Evolutionary conservation across 495 filamentous ascomycete species (phyloP), one percentile per base, ranked within the genome.

Genomic region (Neohortaea acidophila): DNA sequence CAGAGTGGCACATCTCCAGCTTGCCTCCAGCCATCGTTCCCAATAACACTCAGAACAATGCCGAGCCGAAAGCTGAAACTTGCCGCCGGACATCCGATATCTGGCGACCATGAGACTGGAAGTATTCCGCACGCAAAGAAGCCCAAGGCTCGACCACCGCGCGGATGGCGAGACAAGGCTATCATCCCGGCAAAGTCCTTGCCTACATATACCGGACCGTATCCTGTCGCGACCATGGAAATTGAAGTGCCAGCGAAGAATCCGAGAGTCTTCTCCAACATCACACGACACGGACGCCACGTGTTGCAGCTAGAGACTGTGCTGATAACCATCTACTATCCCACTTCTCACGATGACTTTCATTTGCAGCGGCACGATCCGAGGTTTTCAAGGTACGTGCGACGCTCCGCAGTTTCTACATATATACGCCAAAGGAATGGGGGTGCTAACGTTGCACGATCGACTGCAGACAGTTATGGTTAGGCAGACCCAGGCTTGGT

Each of bases 401-500:
- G n/a, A n/a, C n/a, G n/a, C n/a, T n/a, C n/a, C n/a, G n/a, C n/a
- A n/a, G n/a, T n/a, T n/a, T n/a, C n/a, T n/a, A n/a, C n/a, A n/a
- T n/a, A n/a, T n/a, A n/a, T n/a, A n/a, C n/a, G n/a, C n/a, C n/a
- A n/a, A n/a, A n/a, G n/a, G n/a, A n/a, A n/a, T n/a, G n/a, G n/a
- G n/a, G n/a, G n/a, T n/a, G n/a, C n/a, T n/a, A n/a, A n/a, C n/a
- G n/a, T n/a, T n/a, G n/a, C n/a, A n/a, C n/a, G n/a, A n/a, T n/a
- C n/a, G n/a, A n/a, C n/a, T n/a, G n/a, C n/a, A n/a, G n/a, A n/a
- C 54, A 59, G 42, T 63, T 65, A n/a, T 74, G 68, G 72, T 59
- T 76, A 10, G 63, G 65, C 4, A 49, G 64, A 21, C 67, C 71
- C 3, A 52, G 68, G 21, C 20, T 57, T 4, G 48, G 59, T 39